Evolutionary conservation across 1,284 basidiomycete genomes (phyloP), one percentile per base, ranked within the genome.

Genomic region (Omphalotus olearius): DNA sequence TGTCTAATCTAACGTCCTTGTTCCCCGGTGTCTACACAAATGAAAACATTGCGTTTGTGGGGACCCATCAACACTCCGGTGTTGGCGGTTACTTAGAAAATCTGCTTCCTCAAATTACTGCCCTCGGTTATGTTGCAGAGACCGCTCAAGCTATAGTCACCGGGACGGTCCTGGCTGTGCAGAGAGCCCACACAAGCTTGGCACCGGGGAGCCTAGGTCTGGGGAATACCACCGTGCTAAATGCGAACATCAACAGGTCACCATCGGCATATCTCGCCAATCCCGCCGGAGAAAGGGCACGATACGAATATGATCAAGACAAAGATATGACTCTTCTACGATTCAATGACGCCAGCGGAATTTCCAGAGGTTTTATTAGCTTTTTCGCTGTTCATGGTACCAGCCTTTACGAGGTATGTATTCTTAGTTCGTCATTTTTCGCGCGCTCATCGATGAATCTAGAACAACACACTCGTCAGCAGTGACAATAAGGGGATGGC

Each of bases 341-440:
- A 39, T 85, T 90, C 56, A 78, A 83, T 42, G 82, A 85, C 59
- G 59, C 56, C 2, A 68, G 64, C 50, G 85, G 85, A 20, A 75
- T 72, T 37, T 72, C 79, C 13, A 69, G 82, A 38, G 88, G 88
- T 0, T 77, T 90, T 59, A 62, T 89, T 60, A 83, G 80, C 62
- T 91, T 90, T 72, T 92, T 85, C 63, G 72, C 88, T 0, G 89
- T 92, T 0, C 90, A 92, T 67, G 88, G 89, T 4, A 91, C 88
- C 13, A 88, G 85, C 62, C 58, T 90, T 13, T 89, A 90, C 58
- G 74, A 83, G 69, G 86, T 85, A 56, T 30, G 67, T 62, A 23
- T 10, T 23, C 17, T 44, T 23, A 33, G 5, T 16, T 28, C 17
- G 18, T 30, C 9, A 41, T 7, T 20, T 26, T 16, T 39, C 30